Base-by-base conservation (phyloP, 139 green algal genomes). In the Asterochloris erici region DNA sequence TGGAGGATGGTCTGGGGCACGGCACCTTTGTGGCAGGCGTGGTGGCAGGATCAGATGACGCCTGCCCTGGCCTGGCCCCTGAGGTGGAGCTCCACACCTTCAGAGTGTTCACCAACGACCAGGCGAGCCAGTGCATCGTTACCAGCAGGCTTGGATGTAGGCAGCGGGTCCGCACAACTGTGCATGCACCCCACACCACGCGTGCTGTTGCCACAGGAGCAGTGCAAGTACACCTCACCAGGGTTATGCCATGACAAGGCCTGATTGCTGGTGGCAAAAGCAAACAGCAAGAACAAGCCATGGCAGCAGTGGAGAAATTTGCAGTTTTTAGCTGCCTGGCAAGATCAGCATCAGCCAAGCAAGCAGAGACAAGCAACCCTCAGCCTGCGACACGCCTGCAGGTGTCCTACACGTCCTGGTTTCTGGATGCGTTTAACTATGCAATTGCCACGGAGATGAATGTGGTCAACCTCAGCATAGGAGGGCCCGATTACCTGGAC, bases 401-500 rank as follows among this genome's bases (percentile, higher is more conserved):
- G 92, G 95, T 98, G n/a, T 98, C 95, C 24, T 99, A 96, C 89
- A 99, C 97, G 10, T 97, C 91, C 74, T 99, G 97, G 97, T 99
- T 99, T 85, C 86, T 99, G 68, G 97, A 99, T 83, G 97, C 97
- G 13, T 99, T 99, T 92, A 99, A 99, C 85, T 98, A 99, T 85
- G 97, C 97, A 23, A 94, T 99, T 61, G 88, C 90, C 23, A 94
- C 89, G 0, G 78, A 92, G 26, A 94, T 99, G 85, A 84, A 98
- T 83, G 88, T 99, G 14, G 91, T 99, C 83, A 99, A 99, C 89
- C 89, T 99, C 19, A 96, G 90, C 83, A 99, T 99, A 79, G 97
- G 96, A 11, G 97, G 97, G 0, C 97, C 97, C 27, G 97, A 99
- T 87, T 99, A 94, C 84, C 82, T 99, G 85, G 97, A 99, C 88